phyloP scores from a whole-genome alignment of 2,329 filamentous ascomycete genomes.

The Diatrype stigma region DNA sequence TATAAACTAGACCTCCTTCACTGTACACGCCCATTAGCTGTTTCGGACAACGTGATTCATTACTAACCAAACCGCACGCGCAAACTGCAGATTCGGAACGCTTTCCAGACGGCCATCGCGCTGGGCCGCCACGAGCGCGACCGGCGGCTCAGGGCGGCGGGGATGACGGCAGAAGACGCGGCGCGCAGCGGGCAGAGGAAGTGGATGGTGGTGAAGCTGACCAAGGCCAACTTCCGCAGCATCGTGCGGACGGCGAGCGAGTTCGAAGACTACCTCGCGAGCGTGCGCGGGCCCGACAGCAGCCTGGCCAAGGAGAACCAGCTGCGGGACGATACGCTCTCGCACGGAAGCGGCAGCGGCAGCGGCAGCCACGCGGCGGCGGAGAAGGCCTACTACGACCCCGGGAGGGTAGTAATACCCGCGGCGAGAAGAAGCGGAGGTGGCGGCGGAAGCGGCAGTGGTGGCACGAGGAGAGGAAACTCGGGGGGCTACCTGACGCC shows the following conservation, averaged over 20 bases:
- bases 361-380: not conserved
- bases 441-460: not conserved
- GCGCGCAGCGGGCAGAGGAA: slow-evolving; percentile 4
- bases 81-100: slow-evolving; percentile 24
- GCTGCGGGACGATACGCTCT: slow-evolving; percentile 6
- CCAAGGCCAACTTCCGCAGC: slow-evolving; percentile 6
- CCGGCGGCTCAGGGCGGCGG: slow-evolving; percentile 1
- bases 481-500: not conserved
- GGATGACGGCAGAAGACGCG: slow-evolving; percentile 6
- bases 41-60: no score
- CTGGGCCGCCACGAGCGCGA: slow-evolving; percentile 11
- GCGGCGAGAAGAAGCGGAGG: no score
- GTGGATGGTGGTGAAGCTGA: slow-evolving; percentile 6
- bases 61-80: no score
- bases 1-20: no score
- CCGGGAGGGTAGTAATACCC: no score
- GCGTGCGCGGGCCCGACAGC: slow-evolving; percentile 5
- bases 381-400: no score
- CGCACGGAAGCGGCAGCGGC: no score
- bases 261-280: slow-evolving; percentile 9
- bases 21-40: no score
- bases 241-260: slow-evolving; percentile 12
- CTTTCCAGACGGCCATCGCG: slow-evolving; percentile 20
- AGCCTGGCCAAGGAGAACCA: slow-evolving; percentile 6
- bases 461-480: not conserved